Base-by-base conservation (phyloP, 306 rosid species). In the Corylus heterophylla region DNA sequence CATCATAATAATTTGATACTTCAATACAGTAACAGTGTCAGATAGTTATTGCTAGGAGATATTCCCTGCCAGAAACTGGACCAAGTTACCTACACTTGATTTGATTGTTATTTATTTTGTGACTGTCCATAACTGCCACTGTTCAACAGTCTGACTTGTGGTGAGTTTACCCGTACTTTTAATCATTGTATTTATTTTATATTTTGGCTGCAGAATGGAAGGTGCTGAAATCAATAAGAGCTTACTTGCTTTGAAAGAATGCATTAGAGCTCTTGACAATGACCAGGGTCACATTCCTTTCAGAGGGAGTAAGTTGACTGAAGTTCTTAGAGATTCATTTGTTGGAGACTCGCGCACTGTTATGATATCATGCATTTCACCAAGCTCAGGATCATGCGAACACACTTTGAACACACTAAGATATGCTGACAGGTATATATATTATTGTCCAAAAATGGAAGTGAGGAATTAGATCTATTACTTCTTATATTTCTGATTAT, bases 161-260 rank as follows among this genome's bases (percentile, higher is more conserved):
- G 31, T 42, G 69, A 63, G 47, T 14, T 14, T 29, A 17, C 18
- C 49, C 7, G 17, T 17, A 67, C 14, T 16, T 39, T 11, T 64
- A 27, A 2, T 76, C 12, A 58, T 25, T 54, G 35, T 66, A 37
- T 56, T 22, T 27, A 13, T 72, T 54, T 80, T 68, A 4, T 39
- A 70, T 76, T 76, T 70, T 73, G 44, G 54, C 76, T 87, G 74
- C 82, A 92, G 97, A 85, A 90, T 92, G 85, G 97, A 92, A 86
- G 97, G 97, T 74, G 97, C 97, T 62, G 97, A 89, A 86, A 92
- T 92, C 54, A 92, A 92, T 88, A 92, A 92, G 84, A 92, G 97
- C 86, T 85, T 92, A 67, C 95, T 92, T 69, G 95, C 97, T 55
- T 69, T 90, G 54, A 92, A 92, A 71, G 95, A 92, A 88, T 90